Evolutionary conservation across 805 yeast species (phyloP), one percentile per base, ranked within the genome.

Genomic region (Nakazawaea peltata): DNA sequence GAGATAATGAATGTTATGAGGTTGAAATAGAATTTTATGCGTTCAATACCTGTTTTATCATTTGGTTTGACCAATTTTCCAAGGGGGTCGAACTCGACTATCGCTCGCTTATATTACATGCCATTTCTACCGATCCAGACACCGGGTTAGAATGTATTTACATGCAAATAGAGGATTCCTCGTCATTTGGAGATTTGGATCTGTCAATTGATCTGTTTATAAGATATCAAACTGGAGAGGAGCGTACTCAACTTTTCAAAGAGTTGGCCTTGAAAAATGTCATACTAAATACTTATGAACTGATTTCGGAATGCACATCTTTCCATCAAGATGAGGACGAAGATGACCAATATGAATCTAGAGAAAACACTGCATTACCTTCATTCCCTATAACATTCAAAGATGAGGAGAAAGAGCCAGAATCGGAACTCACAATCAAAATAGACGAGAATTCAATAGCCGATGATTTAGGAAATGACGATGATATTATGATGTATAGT

Each of bases 301-400:
- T 63, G 6, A 39, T 67, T 41, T 46, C 57, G 19, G 47, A 52
- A 36, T 65, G 71, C 42, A 60, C 69, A 3, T 53, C 63, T 3
- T 43, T 61, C 22, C 63, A 65, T 43, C 46, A 41, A 16, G 33
- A 16, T 7, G 40, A 37, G 11, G 28, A 33, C 11, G 14, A 17
- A 10, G 30, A 19, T 3, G 19, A 18, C 4, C 28, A 6, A 7
- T n/a, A 25, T 13, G 5, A 7, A 5, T 13, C 18, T 7, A 8
- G 5, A 14, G 11, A 24, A 15, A 21, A 14, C 17, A 33, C 19
- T 11, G n/a, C n/a, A n/a, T 19, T 15, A 21, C 34, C 29, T 5
- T 26, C 34, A 5, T 23, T 32, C 27, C 27, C 33, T 3, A 32
- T 35, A 30, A 12, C 27, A 9, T 3, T 11, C 22, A 5, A 25